phyloP scores from a whole-genome alignment of 23 red algal genomes.

The Gracilaria vermiculophylla region DNA sequence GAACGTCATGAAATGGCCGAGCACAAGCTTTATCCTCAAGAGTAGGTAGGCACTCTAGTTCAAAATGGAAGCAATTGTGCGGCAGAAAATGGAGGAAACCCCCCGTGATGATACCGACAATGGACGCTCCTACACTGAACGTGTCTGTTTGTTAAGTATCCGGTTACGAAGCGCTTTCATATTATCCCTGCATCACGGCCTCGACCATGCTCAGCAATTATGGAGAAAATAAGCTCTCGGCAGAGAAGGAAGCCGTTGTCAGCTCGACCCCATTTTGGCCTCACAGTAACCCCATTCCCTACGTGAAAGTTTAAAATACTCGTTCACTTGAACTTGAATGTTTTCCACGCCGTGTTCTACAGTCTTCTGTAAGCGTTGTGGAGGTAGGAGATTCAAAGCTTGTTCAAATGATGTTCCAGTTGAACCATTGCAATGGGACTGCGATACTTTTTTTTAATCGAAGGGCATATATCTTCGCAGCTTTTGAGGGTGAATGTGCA shows the following conservation, averaged over 20 bases:
- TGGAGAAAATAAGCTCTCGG: neutral
- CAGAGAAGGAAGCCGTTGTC: neutral
- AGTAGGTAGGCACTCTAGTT: neutral
- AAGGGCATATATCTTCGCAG: too few relatives aligned
- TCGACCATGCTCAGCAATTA: neutral
- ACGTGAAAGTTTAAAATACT: neutral
- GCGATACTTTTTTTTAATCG: too few relatives aligned
- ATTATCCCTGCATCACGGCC: too few relatives aligned
- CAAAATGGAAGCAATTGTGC: neutral
- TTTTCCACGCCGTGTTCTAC: neutral
- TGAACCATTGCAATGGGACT: neutral
- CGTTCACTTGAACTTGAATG: neutral
- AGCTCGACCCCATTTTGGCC: neutral
- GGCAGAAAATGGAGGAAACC: neutral
- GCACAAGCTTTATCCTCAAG: neutral
- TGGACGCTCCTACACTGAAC: neutral
- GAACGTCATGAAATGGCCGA: neutral
- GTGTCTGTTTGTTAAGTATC: neutral
- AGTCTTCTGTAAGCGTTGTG: neutral
- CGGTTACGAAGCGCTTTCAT: neutral
- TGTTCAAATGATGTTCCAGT: neutral
- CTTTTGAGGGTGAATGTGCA: too few relatives aligned
- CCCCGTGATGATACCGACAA: slow-evolving; percentile 1
- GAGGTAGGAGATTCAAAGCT: neutral
- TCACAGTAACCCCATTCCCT: neutral